Evolutionary conservation across 2,329 filamentous ascomycete species (phyloP), one percentile per base, ranked within the genome.

Genomic region (Ophiocordyceps robertsii): DNA sequence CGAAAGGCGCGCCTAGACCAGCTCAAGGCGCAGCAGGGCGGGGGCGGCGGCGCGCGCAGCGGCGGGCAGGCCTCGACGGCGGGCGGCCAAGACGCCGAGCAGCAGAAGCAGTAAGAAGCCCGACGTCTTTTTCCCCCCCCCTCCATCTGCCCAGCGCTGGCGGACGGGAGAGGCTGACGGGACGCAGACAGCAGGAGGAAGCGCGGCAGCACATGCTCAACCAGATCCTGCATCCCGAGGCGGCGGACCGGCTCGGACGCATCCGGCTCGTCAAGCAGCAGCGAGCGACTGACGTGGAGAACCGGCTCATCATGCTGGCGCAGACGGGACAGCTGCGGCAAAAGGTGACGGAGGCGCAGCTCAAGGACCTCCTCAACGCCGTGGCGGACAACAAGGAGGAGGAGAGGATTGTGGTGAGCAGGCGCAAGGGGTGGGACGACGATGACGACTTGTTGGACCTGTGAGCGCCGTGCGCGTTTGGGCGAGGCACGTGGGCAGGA

Each of bases 201-300:
- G 81, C 82, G 33, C 83, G 87, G 46, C 69, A 79, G 54, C 73
- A 77, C 46, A 83, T 95, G 53, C 80, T 98, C 48, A 77, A 75
- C 53, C 92, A 96, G 65, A 96, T 98, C 68, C 85, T 98, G 47
- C 82, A 89, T 55, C 92, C 92, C 51, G 87, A 90, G 57, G 92
- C 92, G 16, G 84, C 87, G 46, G 92, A 98, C 67, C 84, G 92
- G 13, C 75, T 98, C 1, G 87, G 86, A 44, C 86, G 92, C 51
- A 96, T 98, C 66, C 83, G 90, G 30, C 80, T 98, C 46, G 92
- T 98, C 58, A 96, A 96, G 67, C 87, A 89, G 60, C 81, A 82
- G 53, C 85, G 92, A 55, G 92, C 92, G 31, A 76, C 74, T 47
- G 88, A 95, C 56, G 78, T 98, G 44, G 92, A 98, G 69, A 89